These are phyloP conservation scores for Chrysoporthe deuterocubensis DNA, from an alignment of 2,329 filamentous ascomycete species.

Conservation along the genomic window DNA sequence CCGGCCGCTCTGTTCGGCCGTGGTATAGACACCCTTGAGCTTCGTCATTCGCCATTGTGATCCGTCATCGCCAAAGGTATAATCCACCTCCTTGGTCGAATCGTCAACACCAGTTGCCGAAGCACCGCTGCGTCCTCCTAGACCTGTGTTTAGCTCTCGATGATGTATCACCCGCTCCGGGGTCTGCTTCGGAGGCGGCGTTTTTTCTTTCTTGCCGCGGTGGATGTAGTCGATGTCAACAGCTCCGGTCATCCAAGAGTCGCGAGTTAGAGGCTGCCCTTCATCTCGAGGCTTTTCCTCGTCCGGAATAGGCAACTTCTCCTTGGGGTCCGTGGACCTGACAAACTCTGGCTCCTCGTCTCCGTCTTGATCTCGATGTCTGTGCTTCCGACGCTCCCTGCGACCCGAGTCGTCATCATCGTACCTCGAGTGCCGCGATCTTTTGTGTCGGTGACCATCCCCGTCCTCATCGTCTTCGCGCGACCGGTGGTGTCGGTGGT, in stretches of 20 bases:
- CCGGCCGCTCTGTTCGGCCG: constrained; percentile 74
- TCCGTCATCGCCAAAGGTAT: constrained; percentile 86
- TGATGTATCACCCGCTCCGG: constrained; percentile 75
- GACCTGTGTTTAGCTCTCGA: constrained; percentile 75
- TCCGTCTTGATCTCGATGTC: constrained; percentile 33
- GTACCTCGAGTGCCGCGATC: constrained; percentile 41
- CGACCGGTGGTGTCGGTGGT: constrained; percentile 42
- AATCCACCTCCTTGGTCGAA: constrained; percentile 67
- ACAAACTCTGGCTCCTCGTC: constrained; percentile 42
- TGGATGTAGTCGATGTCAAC: constrained; percentile 84
- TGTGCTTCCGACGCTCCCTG: constrained; percentile 33
- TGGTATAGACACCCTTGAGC: constrained; percentile 80
- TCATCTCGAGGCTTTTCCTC: constrained; percentile 35
- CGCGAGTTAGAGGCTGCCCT: constrained; percentile 61
- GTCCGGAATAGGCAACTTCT: constrained; percentile 55
- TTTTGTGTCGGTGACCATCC: constrained; percentile 41
- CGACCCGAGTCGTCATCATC: constrained; percentile 47
- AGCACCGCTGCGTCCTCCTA: constrained; percentile 39
- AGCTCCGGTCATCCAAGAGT: constrained; percentile 92
- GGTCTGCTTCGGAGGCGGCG: constrained; percentile 56
- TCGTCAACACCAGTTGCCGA: constrained; percentile 61
- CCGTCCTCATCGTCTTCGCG: constrained; percentile 49
- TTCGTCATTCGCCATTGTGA: constrained; percentile 98
- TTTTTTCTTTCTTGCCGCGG: constrained; percentile 60
- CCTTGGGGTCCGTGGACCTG: constrained; percentile 52